phyloP scores from a whole-genome alignment of 2,329 filamentous ascomycete genomes.

The Pseudogymnoascus sp. region DNA sequence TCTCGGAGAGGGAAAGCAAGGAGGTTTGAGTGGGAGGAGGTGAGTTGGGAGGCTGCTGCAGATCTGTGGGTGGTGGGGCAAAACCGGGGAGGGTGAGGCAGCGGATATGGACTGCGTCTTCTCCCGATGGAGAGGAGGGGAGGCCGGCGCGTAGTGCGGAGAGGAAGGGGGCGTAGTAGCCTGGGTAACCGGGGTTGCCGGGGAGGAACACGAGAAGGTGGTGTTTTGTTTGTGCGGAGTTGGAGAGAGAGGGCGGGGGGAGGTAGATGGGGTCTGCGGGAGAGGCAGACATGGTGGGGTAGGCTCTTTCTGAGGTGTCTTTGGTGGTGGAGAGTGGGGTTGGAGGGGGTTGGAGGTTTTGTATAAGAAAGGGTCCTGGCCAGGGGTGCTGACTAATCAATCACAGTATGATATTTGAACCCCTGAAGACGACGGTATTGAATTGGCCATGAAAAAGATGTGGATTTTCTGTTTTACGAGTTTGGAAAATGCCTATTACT shows the following conservation, averaged over 20 bases:
- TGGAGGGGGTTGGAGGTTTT: neutral
- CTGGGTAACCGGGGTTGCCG: conserved; percentile 68
- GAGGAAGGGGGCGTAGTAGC: conserved; percentile 64
- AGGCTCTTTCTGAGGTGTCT: neutral
- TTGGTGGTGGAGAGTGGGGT: neutral
- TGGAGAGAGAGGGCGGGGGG: neutral
- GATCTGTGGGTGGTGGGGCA: conserved; percentile 16
- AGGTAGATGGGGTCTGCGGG: neutral
- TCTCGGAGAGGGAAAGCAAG: conserved; percentile 29
- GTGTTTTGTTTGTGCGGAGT: conserved; percentile 2
- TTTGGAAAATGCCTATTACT: too few species aligned
- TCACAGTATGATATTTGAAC: neutral
- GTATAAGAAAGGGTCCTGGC: neutral
- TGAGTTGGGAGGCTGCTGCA: neutral
- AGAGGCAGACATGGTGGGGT: neutral
- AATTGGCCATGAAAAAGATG: neutral
- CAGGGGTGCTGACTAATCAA: neutral
- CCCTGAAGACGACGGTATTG: neutral
- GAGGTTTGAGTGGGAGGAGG: conserved; percentile 28
- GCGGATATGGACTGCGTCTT: neutral
- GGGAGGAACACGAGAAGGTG: conserved; percentile 62
- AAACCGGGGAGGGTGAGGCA: neutral
- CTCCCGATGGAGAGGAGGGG: conserved; percentile 30
- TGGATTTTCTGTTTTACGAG: neutral
- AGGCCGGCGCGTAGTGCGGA: conserved; percentile 46